phyloP scores from a whole-genome alignment of 768 basidiomycete genomes.

The Xerocomellus intermedius region DNA sequence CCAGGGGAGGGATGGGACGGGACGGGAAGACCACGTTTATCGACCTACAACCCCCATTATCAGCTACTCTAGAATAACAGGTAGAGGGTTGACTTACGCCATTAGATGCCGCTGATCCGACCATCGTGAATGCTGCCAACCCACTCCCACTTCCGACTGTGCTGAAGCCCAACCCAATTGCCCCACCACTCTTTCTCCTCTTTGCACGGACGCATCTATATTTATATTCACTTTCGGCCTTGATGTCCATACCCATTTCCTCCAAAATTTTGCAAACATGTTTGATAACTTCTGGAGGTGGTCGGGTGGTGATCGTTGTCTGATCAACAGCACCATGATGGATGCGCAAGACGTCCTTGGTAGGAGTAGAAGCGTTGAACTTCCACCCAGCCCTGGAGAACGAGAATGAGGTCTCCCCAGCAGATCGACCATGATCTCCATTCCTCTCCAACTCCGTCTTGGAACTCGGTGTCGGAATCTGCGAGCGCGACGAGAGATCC shows the following conservation, averaged over 20 bases:
- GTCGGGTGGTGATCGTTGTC: constrained; percentile 78
- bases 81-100: constrained; percentile 56
- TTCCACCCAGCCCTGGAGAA: constrained; percentile 39
- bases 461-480: constrained; percentile 30
- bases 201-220: constrained; percentile 81
- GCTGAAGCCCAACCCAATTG: constrained; percentile 45
- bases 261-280: constrained; percentile 79
- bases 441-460: constrained; percentile 22
- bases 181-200: constrained; percentile 54
- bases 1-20: constrained; percentile 72
- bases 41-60: constrained; percentile 52
- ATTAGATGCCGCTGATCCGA: constrained; percentile 80
- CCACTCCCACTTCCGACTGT: constrained; percentile 40
- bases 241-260: constrained; percentile 88
- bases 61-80: constrained; percentile 2
- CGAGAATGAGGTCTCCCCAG: constrained; percentile 35
- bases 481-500: constrained; percentile 28
- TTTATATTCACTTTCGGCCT: constrained; percentile 88
- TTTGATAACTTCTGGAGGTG: constrained; percentile 85
- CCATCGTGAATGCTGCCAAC: constrained; percentile 73
- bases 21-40: constrained; percentile 83
- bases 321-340: constrained; percentile 94
- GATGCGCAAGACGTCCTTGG: constrained; percentile 61
- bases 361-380: constrained; percentile 30
- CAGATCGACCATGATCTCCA: constrained; percentile 25